Conservation (phyloP, 257 asterid genomes). For the Solanum commersonii region DNA sequence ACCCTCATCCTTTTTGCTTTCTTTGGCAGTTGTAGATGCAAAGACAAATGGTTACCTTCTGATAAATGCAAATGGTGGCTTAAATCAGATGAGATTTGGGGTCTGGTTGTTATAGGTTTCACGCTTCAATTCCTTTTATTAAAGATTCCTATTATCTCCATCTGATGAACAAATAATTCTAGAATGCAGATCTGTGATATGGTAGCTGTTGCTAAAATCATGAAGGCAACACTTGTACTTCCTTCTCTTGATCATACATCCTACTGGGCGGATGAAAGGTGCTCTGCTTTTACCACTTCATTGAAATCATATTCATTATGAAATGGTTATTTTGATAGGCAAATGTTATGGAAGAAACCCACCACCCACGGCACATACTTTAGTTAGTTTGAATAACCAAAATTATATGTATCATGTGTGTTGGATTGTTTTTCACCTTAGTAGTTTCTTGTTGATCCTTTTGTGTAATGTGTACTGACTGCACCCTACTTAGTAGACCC, state of each 20-base stretch:
- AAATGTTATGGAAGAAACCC: neutral
- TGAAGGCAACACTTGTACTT: constrained; percentile 90
- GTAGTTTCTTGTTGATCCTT: neutral
- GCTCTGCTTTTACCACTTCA: constrained; percentile 1
- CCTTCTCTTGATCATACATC: constrained; percentile 96
- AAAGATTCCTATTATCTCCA: constrained; percentile 12
- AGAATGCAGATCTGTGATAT: constrained; percentile 99
- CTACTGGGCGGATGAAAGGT: constrained; percentile 98
- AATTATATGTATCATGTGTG: neutral
- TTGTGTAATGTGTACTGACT: neutral
- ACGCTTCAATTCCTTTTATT: constrained; percentile 4
- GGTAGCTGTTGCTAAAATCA: constrained; percentile 92
- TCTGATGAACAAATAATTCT: constrained; percentile 56
- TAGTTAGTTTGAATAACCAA: neutral
- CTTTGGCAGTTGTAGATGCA: constrained; percentile 54
- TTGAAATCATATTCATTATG: neutral
- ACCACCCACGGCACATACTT: neutral
- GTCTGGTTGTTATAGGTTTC: constrained; percentile 54
- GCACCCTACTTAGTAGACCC: neutral
- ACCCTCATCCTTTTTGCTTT: neutral
- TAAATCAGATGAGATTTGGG: constrained; percentile 99
- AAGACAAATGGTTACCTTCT: constrained; percentile 74
- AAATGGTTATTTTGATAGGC: neutral
- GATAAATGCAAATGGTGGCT: constrained; percentile 93
- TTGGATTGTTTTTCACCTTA: neutral